Percentiles rank a stretch among this genome's conserved stretches.
These are phyloP conservation scores for Cochlearia excelsa DNA, from an alignment of 345 rosid species.

Conservation along the genomic window DNA sequence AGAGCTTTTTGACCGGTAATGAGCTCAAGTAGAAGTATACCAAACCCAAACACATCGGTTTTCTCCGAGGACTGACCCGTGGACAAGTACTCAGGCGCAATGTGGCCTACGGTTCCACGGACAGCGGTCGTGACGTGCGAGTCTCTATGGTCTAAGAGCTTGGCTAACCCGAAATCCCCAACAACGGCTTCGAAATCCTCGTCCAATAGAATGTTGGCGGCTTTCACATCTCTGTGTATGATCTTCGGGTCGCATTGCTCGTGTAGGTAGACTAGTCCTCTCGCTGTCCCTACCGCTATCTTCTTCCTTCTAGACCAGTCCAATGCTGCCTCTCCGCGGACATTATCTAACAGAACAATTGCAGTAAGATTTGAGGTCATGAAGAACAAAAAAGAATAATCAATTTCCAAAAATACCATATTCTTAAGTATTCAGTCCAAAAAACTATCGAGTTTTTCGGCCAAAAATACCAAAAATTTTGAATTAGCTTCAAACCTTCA, in stretches of 20 bases:
- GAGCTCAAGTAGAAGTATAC: slow-evolving; percentile 89
- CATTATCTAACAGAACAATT: slow-evolving; percentile 44
- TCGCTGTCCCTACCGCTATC: slow-evolving; percentile 86
- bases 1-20: slow-evolving; percentile 88
- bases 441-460: too few species aligned
- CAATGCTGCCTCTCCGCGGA: slow-evolving; percentile 65
- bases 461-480: too few species aligned
- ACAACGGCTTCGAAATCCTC: slow-evolving; percentile 96
- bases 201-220: slow-evolving; percentile 88
- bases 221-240: slow-evolving; percentile 93
- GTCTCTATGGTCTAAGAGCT: slow-evolving; percentile 92
- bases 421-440: too few species aligned
- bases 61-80: slow-evolving; percentile 93
- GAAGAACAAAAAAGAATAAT: background rate
- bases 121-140: slow-evolving; percentile 94
- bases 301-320: slow-evolving; percentile 85
- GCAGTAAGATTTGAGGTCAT: background rate
- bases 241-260: slow-evolving; percentile 96
- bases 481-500: too few species aligned
- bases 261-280: slow-evolving; percentile 81
- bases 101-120: slow-evolving; percentile 93
- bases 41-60: slow-evolving; percentile 92
- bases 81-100: slow-evolving; percentile 90
- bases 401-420: too few species aligned
- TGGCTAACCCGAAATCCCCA: slow-evolving; percentile 95